Percentiles rank a stretch among this genome's conserved stretches.
phyloP scores from a whole-genome alignment of 1,139 yeast genomes.

The Taphrina pruni region DNA sequence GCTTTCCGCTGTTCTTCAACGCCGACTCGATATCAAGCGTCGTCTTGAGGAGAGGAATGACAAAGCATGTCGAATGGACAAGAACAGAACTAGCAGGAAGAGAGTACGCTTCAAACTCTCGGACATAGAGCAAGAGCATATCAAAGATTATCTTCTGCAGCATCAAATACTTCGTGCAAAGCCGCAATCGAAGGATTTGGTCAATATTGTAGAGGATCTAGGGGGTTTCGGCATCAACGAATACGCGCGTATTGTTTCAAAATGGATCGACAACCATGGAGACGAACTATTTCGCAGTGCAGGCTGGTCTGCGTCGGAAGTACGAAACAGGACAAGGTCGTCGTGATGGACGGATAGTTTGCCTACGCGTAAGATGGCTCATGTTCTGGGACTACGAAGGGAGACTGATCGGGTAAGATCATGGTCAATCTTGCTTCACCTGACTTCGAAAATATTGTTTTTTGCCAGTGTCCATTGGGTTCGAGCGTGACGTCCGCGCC shows the following conservation, averaged over 20 bases:
- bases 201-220: background rate
- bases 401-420: background rate
- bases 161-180: background rate
- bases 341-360: background rate
- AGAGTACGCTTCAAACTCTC: background rate
- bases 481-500: background rate
- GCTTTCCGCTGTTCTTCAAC: background rate
- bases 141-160: background rate
- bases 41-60: background rate
- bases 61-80: background rate
- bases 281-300: background rate
- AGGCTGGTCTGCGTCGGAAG: background rate
- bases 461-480: background rate
- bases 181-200: background rate
- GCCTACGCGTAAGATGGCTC: too few species aligned
- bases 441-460: background rate
- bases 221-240: background rate
- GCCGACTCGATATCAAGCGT: background rate
- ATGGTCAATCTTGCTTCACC: background rate
- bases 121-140: background rate
- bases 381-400: background rate
- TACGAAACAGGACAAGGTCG: background rate
- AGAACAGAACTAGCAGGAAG: background rate
- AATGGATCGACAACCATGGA: background rate
- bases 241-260: background rate